Percentiles rank a stretch among this genome's conserved stretches.
phyloP scores from a whole-genome alignment of 306 rosid species.

The Potentilla sterilis region DNA sequence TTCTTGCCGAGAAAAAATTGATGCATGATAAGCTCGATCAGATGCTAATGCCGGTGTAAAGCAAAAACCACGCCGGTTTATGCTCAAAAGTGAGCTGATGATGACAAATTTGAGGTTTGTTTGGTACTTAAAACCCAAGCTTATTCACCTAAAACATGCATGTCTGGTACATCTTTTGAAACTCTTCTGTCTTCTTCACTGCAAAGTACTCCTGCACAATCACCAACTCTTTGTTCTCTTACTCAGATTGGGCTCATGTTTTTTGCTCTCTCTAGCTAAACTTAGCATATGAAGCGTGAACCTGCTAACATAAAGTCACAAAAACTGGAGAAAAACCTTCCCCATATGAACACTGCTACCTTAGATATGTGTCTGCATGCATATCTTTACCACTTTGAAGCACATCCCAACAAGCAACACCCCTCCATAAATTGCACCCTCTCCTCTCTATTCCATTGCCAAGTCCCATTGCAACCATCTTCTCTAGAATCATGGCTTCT shows the following conservation, averaged over 20 bases:
- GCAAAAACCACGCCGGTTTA: not conserved
- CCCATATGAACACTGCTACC: not conserved
- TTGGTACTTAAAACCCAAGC: not conserved
- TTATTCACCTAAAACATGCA: conserved; percentile 1
- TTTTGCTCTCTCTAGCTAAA: not conserved
- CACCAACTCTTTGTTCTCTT: conserved; percentile 20
- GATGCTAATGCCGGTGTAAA: not conserved
- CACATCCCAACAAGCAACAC: not conserved
- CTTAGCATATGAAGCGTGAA: conserved; percentile 4
- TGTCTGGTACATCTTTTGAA: conserved; percentile 4
- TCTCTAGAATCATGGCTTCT: conserved; percentile 7
- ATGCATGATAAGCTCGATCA: not conserved
- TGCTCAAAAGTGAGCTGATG: not conserved
- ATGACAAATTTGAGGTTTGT: not conserved
- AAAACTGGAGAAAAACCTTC: not conserved
- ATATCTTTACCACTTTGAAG: not conserved
- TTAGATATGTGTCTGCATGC: conserved; percentile 18
- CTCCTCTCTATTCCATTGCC: not conserved
- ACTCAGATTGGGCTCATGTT: conserved; percentile 8
- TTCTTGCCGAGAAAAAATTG: too few species aligned
- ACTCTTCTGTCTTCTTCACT: conserved; percentile 7
- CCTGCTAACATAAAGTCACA: conserved; percentile 1
- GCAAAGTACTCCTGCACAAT: conserved; percentile 31
- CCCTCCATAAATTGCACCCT: not conserved
- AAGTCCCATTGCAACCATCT: not conserved